Base-by-base conservation (phyloP, 495 filamentous ascomycete genomes). In the Astrothelium subdiscretum region DNA sequence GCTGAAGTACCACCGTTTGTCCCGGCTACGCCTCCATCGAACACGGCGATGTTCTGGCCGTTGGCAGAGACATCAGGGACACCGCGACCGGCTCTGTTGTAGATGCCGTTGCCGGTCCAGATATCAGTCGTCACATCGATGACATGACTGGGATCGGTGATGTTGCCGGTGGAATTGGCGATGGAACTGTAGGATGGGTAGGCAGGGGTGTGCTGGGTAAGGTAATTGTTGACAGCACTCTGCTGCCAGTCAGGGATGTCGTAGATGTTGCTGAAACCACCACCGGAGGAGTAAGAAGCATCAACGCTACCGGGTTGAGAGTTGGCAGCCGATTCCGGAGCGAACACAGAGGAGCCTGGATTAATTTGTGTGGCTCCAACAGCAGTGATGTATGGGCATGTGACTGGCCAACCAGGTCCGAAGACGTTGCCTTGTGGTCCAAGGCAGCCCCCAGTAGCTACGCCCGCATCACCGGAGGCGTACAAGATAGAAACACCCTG, bases 241-340 rank as follows among this genome's bases (percentile, higher is more conserved):
- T 75, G 44, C 68, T 91, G 87, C 67, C 83, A 90, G 11, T 64
- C 59, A 0, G 87, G 85, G 8, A 78, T 70, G 22, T 74, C 67
- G 72, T 84, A 89, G 69, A 87, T 76, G 68, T 89, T 88, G 64
- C 80, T 84, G 72, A 89, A 89, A 11, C 85, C 86, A 38, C 86
- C 85, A 26, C 85, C 85, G 8, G 64, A 66, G 35, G 63, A 62
- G 64, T 44, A 22, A 27, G 27, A 10, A 48, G 42, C 3, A 20
- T 48, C 20, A n/a, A 48, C 18, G 5, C 29, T 31, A 13, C 54
- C 59, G 24, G 40, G 26, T 48, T 63, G 32, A 75, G 74, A 0
- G 69, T 71, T 12, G 65, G 42, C 0, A 73, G 70, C n/a, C 81
- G 69, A 10, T 74, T 66, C 22, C 78, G 80, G 42, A 8, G 6